Base-by-base conservation (phyloP, 2,329 filamentous ascomycete species). In the Exophiala oligosperma region DNA sequence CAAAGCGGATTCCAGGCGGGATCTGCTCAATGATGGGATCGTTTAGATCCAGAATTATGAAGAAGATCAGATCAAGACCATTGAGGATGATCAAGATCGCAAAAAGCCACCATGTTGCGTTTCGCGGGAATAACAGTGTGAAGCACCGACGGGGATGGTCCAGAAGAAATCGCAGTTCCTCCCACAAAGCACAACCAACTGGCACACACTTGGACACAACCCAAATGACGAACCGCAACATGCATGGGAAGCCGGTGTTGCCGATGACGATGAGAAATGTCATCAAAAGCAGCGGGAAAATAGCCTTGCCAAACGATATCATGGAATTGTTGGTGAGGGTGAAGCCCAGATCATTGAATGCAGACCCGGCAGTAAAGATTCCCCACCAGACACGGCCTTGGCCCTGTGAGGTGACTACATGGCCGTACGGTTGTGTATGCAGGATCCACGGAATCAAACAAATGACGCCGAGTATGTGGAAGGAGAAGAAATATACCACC, bases 141-240 rank as follows among this genome's bases (percentile, higher is more conserved):
- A 99, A 99, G 75, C 94, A 99, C 54, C 94, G 89, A 70, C 94
- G 88, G 0, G 94, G 94, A 67, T 99, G 94, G 68, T 97, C 93
- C 1, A 99, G 83, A 21, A 99, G 77, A 68, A 99, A 99, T 38
- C 85, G 84, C 9, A 97, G 77, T 71, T 97, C 93, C 72, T 99
- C 93, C 85, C 90, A 96, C 1, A 95, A 72, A 1, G 88, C 87
- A 26, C 86, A 90, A 5, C 79, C 82, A 26, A 75, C 76, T 2
- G 89, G 86, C 0, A 87, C 82, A 49, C 89, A 64, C 55, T 87
- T 84, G 11, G 90, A 91, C 35, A 83, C 70, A 0, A 88, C 67
- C 93, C 94, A 99, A 60, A 99, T 97, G 62, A 94, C 84, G 68
- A 97, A 90, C 6, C 94, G 89, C 8, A 80, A 64, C 64, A 81